Conservation (phyloP, 2,329 filamentous ascomycete species). For the Talaromyces sp. region DNA sequence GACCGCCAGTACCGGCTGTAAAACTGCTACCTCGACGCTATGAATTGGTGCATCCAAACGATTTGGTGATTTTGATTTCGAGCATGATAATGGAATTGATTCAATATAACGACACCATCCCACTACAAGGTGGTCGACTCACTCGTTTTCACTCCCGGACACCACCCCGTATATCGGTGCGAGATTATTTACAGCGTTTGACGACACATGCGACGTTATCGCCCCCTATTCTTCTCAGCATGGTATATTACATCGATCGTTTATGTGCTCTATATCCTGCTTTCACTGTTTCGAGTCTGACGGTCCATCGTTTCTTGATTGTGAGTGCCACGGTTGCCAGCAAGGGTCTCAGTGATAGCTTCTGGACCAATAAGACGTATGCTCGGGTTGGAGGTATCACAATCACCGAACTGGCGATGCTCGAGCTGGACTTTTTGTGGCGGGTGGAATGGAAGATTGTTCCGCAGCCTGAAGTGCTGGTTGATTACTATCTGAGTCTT, state of each 20-base stretch:
- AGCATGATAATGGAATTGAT: constrained; percentile 97
- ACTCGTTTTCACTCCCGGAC: constrained; percentile 92
- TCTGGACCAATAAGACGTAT: constrained; percentile 98
- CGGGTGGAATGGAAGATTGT: constrained; percentile 96
- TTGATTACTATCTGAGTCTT: constrained; percentile 87
- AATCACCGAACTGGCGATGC: constrained; percentile 78
- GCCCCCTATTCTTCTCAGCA: constrained; percentile 89
- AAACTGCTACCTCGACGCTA: constrained; percentile 66
- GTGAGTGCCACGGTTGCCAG: constrained; percentile 92
- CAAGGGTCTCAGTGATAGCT: constrained; percentile 92
- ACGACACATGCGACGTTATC: constrained; percentile 92
- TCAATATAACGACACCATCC: constrained; percentile 82
- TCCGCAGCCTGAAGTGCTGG: constrained; percentile 86
- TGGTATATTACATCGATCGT: constrained; percentile 98
- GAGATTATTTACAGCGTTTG: constrained; percentile 87
- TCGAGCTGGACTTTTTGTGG: constrained; percentile 91
- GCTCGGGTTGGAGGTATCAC: constrained; percentile 90
- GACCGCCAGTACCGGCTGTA: constrained; percentile 43
- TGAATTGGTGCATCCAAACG: constrained; percentile 75
- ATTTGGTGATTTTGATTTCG: constrained; percentile 84
- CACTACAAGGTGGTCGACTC: constrained; percentile 77
- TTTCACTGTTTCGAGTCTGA: constrained; percentile 94
- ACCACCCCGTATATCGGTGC: constrained; percentile 87
- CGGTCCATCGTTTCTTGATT: constrained; percentile 95
- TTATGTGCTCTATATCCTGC: constrained; percentile 87